phyloP scores from a whole-genome alignment of 495 filamentous ascomycete genomes.

The Penicillium simplicissimum region DNA sequence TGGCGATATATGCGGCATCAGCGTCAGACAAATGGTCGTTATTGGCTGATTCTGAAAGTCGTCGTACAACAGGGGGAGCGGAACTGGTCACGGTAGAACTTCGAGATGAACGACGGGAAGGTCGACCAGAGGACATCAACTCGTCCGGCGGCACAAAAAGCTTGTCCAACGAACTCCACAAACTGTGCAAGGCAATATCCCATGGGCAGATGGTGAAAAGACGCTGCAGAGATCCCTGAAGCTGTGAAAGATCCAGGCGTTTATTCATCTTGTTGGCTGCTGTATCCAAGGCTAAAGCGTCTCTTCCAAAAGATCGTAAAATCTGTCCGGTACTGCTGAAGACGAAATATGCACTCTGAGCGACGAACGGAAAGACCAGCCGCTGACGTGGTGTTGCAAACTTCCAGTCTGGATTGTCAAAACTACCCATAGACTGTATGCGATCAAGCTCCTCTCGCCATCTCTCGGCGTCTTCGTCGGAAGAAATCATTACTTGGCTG shows the following conservation, averaged over 20 bases:
- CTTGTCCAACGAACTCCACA: conserved; percentile 71
- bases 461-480: conserved; percentile 38
- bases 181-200: conserved; percentile 67
- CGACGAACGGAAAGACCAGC: conserved; percentile 56
- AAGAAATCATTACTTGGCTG: conserved; percentile 35
- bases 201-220: conserved; percentile 44
- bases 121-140: conserved; percentile 42
- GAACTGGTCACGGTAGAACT: conserved; percentile 31
- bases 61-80: conserved; percentile 30
- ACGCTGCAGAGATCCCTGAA: conserved; percentile 37
- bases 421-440: conserved; percentile 41
- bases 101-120: conserved; percentile 40
- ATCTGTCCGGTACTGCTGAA: conserved; percentile 66
- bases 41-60: conserved; percentile 26
- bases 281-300: conserved; percentile 23
- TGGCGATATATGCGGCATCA: conserved; percentile 58
- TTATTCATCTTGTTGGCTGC: conserved; percentile 9
- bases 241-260: conserved; percentile 32
- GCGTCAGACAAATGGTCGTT: conserved; percentile 50
- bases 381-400: conserved; percentile 43
- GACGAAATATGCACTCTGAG: conserved; percentile 74
- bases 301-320: conserved; percentile 62
- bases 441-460: conserved; percentile 45
- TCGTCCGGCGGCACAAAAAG: conserved; percentile 66
- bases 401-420: conserved; percentile 43